phyloP scores from a whole-genome alignment of 2,329 filamentous ascomycete species.

The Curvularia lunata region DNA sequence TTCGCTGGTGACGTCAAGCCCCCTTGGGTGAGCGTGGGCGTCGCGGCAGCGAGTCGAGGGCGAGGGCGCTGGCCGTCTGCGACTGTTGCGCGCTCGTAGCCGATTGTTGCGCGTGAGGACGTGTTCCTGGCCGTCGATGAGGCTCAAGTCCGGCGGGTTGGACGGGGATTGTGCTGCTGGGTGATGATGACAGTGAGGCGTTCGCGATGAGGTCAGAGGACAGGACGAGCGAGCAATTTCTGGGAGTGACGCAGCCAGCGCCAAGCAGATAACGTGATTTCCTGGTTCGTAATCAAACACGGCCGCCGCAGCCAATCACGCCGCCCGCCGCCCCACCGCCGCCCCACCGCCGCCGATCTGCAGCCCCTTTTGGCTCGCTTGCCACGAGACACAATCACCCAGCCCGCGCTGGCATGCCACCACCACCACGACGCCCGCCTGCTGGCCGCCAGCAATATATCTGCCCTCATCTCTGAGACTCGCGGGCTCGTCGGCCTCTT shows the following conservation, averaged over 20 bases:
- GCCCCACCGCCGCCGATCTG: conserved; percentile 22
- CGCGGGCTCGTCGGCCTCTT: neutral
- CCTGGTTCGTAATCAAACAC: conserved; percentile 27
- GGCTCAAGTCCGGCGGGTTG: conserved; percentile 32
- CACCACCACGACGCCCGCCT: neutral
- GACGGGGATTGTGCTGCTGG: conserved; percentile 38
- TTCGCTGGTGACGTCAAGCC: conserved; percentile 40
- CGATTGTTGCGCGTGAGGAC: conserved; percentile 16
- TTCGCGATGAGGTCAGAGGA: conserved; percentile 48
- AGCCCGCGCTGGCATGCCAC: neutral
- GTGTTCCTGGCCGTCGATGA: conserved; percentile 31
- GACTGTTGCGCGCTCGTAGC: conserved; percentile 8
- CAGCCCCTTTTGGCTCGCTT: conserved; percentile 30
- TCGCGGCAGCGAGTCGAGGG: conserved; percentile 21
- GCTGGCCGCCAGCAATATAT: neutral
- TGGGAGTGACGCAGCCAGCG: conserved; percentile 39
- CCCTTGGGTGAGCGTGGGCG: conserved; percentile 30
- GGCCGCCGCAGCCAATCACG: conserved; percentile 18
- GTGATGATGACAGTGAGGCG: conserved; percentile 45
- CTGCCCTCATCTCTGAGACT: neutral
- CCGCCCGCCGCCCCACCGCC: conserved; percentile 14
- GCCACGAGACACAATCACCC: conserved; percentile 20
- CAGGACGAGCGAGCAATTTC: conserved; percentile 42
- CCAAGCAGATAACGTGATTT: conserved; percentile 42
- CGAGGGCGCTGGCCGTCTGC: conserved; percentile 20